Base-by-base conservation (phyloP, 2,329 filamentous ascomycete genomes). In the Pseudogymnoascus sp. region DNA sequence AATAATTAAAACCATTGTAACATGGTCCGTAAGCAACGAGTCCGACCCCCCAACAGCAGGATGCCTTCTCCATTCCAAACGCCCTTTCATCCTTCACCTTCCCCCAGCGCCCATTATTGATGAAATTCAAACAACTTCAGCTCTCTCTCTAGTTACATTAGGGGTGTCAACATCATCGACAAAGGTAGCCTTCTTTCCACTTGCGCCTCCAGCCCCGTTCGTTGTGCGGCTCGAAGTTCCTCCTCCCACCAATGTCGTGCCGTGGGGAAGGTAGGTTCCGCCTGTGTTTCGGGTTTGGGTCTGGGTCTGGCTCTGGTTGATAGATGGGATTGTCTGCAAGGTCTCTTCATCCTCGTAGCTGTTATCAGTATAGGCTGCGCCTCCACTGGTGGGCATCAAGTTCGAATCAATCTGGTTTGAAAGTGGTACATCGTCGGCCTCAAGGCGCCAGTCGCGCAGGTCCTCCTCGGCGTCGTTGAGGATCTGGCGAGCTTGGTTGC, bases 391-490 rank as follows among this genome's bases (percentile, higher is more conserved):
- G 8, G 62, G 62, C 62, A 63, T 61, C 13, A 63, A 45, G 45
- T 40, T 62, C 27, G 37, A 40, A 18, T 63, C 62, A 33, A 48
- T 10, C 27, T 62, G 40, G 29, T n/a, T 15, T 21, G 40, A 29
- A 27, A 35, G 13, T 8, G 15, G 36, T 13, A 71, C 66, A 59
- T 72, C 69, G 31, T 72, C 71, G 25, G 69, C 60, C 33, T 73
- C 71, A 10, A 68, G 68, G 36, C 68, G 78, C 90, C 93, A 97
- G 40, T 84, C 82, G 61, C 87, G 85, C 64, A 99, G 84, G 68
- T 96, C 90, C 61, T 90, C 87, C 75, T 99, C 94, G 42, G 92
- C 92, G 65, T 97, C 92, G 70, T 95, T 94, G 27, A 99, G 83
- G 52, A 97, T 84, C 73, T 95, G 89, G 60, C 91, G 86, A 1